Percentiles rank a stretch among this genome's conserved stretches.
phyloP scores from a whole-genome alignment of 2,329 filamentous ascomycete species.

The Neofusicoccum laricinum region DNA sequence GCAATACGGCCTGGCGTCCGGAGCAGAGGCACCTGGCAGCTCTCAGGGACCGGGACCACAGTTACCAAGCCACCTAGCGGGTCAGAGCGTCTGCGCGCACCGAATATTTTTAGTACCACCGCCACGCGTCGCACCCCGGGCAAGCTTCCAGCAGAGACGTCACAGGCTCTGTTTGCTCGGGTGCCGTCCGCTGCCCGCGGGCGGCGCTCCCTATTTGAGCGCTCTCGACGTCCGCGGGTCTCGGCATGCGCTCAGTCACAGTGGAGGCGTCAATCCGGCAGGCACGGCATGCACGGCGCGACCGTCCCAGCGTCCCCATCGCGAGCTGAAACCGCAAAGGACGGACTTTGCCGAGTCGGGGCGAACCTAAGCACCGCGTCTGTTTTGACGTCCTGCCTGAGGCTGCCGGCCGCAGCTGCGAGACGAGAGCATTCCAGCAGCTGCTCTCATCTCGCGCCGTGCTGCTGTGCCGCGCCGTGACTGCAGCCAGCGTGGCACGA shows the following conservation, averaged over 20 bases:
- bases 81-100: background rate
- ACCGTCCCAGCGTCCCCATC: slow-evolving; percentile 1
- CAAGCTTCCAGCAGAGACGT: background rate
- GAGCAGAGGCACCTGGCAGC: slow-evolving; percentile 5
- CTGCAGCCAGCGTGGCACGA: background rate
- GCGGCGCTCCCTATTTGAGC: background rate
- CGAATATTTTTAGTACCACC: slow-evolving; percentile 12
- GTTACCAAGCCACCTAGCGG: background rate
- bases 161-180: background rate
- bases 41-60: slow-evolving; percentile 7
- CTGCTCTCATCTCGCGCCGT: background rate
- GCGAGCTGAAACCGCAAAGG: slow-evolving; percentile 7
- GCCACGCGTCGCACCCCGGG: background rate
- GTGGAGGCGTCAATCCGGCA: background rate
- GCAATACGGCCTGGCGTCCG: background rate
- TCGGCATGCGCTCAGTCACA: background rate
- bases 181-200: background rate
- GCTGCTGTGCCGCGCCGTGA: background rate
- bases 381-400: background rate
- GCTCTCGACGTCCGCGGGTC: background rate
- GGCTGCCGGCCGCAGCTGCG: background rate
- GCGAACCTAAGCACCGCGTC: background rate
- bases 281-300: background rate
- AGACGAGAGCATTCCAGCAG: background rate
- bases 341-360: slow-evolving; percentile 1